phyloP scores from a whole-genome alignment of 1,284 basidiomycete species.

The Heliocybe sulcata region DNA sequence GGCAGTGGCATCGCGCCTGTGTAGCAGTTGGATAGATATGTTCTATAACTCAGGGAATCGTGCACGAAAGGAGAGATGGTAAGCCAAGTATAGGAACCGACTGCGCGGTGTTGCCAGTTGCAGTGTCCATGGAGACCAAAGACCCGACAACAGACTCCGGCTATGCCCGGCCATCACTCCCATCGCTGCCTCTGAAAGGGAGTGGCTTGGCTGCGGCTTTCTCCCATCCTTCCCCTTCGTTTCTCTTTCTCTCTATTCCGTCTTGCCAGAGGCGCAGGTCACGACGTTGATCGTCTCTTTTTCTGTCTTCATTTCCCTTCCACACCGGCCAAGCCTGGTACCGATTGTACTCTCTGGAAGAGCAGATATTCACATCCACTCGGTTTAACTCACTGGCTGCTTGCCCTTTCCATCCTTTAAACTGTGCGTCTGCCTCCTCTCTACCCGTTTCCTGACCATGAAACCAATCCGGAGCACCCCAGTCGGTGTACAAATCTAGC shows the following conservation, averaged over 20 bases:
- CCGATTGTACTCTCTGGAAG: slow-evolving; percentile 1
- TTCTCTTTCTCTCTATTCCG: background rate
- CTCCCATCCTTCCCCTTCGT: background rate
- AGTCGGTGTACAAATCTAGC: background rate
- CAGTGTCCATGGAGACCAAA: background rate
- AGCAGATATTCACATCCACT: slow-evolving; percentile 1
- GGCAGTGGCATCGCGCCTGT: no score
- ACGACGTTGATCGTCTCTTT: slow-evolving; percentile 3
- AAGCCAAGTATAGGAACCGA: background rate
- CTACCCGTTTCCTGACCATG: background rate
- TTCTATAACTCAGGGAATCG: background rate
- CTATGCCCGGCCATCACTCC: background rate
- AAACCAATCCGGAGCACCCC: background rate
- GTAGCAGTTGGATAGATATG: no score
- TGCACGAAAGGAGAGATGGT: background rate
- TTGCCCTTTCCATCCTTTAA: background rate
- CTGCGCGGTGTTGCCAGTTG: background rate
- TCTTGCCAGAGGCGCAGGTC: background rate
- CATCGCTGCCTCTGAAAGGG: background rate
- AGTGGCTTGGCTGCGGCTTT: background rate
- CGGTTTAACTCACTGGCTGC: background rate
- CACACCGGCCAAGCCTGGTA: background rate
- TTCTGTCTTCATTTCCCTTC: slow-evolving; percentile 2
- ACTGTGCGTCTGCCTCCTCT: background rate
- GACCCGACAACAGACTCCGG: background rate